phyloP scores from a whole-genome alignment of 2,329 filamentous ascomycete genomes.

The Penicillium frequentans region DNA sequence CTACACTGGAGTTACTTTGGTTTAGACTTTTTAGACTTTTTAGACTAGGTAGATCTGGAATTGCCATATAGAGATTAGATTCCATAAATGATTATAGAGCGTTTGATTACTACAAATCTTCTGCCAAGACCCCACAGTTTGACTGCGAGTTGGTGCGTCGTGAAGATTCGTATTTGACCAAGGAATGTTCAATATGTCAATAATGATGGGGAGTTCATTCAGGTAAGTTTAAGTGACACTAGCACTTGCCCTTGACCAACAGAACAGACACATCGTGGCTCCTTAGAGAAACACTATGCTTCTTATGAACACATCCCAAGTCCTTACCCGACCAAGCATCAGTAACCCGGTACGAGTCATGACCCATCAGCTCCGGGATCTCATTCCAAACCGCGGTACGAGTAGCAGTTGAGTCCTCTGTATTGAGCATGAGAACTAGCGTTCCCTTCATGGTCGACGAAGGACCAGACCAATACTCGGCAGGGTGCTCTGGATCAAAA shows the following conservation, averaged over 20 bases:
- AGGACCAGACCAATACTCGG: constrained; percentile 38
- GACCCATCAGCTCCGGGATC: constrained; percentile 26
- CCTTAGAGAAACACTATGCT: constrained; percentile 23
- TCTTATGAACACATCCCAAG: constrained; percentile 29
- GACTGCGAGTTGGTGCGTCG: background rate
- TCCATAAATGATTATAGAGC: background rate
- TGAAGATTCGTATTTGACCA: background rate
- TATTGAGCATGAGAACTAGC: constrained; percentile 35
- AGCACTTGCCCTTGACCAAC: constrained; percentile 23
- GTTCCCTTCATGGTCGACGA: constrained; percentile 28
- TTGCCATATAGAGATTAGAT: background rate
- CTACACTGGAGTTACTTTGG: background rate
- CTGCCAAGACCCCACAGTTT: background rate
- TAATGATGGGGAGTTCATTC: background rate
- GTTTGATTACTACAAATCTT: background rate
- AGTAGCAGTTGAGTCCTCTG: constrained; percentile 20
- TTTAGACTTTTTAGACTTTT: background rate
- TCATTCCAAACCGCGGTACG: constrained; percentile 32
- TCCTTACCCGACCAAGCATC: constrained; percentile 33
- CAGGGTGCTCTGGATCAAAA: constrained; percentile 33
- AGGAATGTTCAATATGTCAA: background rate
- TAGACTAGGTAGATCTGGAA: background rate
- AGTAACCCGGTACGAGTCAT: constrained; percentile 21
- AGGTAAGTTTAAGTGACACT: background rate
- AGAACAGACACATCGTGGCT: constrained; percentile 33